A percentile compares a stretch with the other conserved stretches of the same genome.
phyloP scores from a whole-genome alignment of 129 eudicot genomes.

The Glebionis coronaria region DNA sequence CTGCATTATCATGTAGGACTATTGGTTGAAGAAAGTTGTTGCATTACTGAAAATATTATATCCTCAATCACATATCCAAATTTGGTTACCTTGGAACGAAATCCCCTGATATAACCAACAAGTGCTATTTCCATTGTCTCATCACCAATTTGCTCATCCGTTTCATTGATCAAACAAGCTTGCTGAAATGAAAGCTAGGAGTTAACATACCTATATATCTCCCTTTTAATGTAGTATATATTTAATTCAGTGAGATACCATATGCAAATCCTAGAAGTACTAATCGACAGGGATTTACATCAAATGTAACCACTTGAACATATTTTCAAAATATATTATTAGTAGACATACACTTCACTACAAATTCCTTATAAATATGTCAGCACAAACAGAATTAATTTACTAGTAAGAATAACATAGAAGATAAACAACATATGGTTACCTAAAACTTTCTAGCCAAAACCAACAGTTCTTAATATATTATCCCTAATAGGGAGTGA shows the following conservation, averaged over 20 bases:
- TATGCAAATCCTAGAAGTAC: background rate
- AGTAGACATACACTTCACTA: too few species aligned
- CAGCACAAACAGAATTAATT: too few species aligned
- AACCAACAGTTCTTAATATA: too few species aligned
- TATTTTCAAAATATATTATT: background rate
- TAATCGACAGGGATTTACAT: background rate
- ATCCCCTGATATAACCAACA: constrained; percentile 69
- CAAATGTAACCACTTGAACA: background rate
- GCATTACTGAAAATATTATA: too few species aligned
- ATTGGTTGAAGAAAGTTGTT: too few species aligned
- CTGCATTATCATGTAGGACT: constrained; percentile 31
- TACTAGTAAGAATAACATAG: too few species aligned
- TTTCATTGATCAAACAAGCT: constrained; percentile 35
- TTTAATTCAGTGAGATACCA: background rate
- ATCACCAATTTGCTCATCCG: constrained; percentile 28
- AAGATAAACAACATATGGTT: too few species aligned
- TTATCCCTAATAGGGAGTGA: too few species aligned
- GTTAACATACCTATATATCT: background rate
- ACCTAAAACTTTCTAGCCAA: too few species aligned
- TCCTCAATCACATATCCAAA: background rate
- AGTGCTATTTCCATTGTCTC: constrained; percentile 41
- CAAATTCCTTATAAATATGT: too few species aligned
- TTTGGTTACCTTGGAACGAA: constrained; percentile 45
- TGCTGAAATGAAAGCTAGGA: constrained; percentile 35
- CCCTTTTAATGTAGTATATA: background rate